These are phyloP conservation scores for Gelatoporia subvermispora DNA, from an alignment of 768 basidiomycete genomes.

Conservation along the genomic window DNA sequence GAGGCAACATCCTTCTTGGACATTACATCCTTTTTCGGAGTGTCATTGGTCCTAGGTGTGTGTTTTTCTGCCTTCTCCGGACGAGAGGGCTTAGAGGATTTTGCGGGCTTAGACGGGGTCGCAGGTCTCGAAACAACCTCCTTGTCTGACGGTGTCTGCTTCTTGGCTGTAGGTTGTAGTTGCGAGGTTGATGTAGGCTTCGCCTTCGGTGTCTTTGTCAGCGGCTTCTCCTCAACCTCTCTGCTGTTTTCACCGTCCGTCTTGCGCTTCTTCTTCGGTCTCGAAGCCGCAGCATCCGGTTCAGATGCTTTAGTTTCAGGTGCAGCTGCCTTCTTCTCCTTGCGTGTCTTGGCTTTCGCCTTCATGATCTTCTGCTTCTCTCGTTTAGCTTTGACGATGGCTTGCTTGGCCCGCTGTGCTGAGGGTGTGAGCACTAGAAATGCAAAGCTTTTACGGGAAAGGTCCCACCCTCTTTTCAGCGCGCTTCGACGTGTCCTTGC, in stretches of 20 bases:
- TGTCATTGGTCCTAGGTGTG: background rate
- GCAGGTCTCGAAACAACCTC: no score
- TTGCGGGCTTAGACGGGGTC: no score
- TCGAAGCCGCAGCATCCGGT: constrained; percentile 1
- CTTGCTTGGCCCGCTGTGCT: constrained; percentile 43
- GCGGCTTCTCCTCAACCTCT: background rate
- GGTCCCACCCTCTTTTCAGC: constrained; percentile 56
- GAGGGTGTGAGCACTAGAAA: background rate
- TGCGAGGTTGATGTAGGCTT: background rate
- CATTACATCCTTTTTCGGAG: background rate
- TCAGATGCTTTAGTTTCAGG: background rate
- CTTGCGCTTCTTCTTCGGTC: constrained; percentile 19
- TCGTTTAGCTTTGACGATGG: constrained; percentile 41
- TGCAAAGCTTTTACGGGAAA: background rate
- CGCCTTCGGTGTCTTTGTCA: constrained; percentile 1
- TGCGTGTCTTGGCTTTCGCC: constrained; percentile 30
- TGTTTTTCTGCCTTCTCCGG: background rate
- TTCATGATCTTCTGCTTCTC: constrained; percentile 42
- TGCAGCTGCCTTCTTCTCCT: constrained; percentile 12
- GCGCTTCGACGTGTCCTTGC: constrained; percentile 44
- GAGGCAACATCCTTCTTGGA: background rate
- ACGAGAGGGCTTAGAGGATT: background rate
- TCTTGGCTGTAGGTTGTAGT: no score
- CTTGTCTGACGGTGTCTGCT: background rate
- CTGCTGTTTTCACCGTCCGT: background rate